Evolutionary conservation across 2,329 filamentous ascomycete species (phyloP).

Genomic region (Didymella keratinophila): DNA sequence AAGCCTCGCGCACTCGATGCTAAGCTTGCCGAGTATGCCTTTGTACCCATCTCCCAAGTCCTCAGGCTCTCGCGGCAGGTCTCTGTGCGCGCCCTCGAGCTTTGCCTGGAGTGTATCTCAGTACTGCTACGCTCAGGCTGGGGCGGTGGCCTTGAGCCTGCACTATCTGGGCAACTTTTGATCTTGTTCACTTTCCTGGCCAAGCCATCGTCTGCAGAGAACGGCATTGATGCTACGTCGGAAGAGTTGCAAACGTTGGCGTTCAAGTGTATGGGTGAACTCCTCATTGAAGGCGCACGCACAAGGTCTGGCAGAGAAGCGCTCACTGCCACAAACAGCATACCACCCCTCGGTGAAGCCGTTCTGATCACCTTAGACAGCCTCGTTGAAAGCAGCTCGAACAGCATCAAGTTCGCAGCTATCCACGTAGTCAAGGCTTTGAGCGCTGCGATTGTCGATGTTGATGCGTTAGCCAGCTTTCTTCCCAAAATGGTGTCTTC

Average conservation of each 20-base stretch:
- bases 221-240: slow-evolving; percentile 58
- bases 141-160: slow-evolving; percentile 72
- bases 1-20: slow-evolving; percentile 67
- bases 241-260: slow-evolving; percentile 80
- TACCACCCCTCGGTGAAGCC: slow-evolving; percentile 82
- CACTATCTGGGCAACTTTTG: slow-evolving; percentile 83
- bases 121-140: slow-evolving; percentile 81
- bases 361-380: slow-evolving; percentile 82
- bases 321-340: slow-evolving; percentile 63
- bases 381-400: slow-evolving; percentile 68
- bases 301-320: slow-evolving; percentile 60
- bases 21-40: slow-evolving; percentile 90
- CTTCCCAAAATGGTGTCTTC: slow-evolving; percentile 87
- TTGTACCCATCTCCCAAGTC: slow-evolving; percentile 89
- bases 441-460: slow-evolving; percentile 71
- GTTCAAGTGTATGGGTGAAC: slow-evolving; percentile 71
- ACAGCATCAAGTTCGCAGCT: slow-evolving; percentile 75
- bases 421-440: slow-evolving; percentile 70
- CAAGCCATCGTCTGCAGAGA: slow-evolving; percentile 69
- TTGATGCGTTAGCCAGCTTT: slow-evolving; percentile 81
- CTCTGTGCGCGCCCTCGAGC: slow-evolving; percentile 75
- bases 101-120: slow-evolving; percentile 76
- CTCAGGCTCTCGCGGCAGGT: slow-evolving; percentile 78
- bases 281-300: slow-evolving; percentile 68
- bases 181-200: slow-evolving; percentile 84